Percentiles rank a stretch among this genome's conserved stretches.
Conservation (phyloP, 805 yeast species). For the Lipomyces orientalis region DNA sequence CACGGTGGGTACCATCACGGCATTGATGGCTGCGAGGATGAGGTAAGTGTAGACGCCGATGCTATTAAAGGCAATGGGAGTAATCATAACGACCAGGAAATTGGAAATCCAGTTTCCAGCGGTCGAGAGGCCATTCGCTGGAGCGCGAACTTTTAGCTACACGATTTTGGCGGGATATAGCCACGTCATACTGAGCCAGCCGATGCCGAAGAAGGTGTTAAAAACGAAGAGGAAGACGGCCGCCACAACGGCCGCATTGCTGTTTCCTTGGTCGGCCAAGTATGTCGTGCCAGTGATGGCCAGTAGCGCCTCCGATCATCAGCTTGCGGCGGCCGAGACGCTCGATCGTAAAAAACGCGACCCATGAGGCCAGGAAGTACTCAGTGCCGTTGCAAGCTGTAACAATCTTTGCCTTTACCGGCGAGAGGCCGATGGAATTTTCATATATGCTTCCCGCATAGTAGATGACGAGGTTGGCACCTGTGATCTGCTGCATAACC, state of each 20-base stretch:
- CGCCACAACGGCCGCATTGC: constrained; percentile 40
- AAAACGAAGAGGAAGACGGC: constrained; percentile 38
- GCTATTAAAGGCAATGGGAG: constrained; percentile 58
- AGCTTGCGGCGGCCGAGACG: constrained; percentile 56
- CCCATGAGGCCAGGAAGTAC: constrained; percentile 50
- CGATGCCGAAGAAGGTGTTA: constrained; percentile 41
- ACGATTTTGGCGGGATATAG: constrained; percentile 49
- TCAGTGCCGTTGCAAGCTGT: constrained; percentile 55
- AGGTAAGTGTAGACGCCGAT: constrained; percentile 62
- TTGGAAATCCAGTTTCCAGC: constrained; percentile 65
- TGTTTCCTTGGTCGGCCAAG: constrained; percentile 47
- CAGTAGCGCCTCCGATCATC: constrained; percentile 35
- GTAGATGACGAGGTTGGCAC: constrained; percentile 63
- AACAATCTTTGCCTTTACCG: constrained; percentile 50
- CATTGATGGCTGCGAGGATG: constrained; percentile 62
- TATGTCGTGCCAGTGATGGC: constrained; percentile 47
- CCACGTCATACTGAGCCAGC: constrained; percentile 38
- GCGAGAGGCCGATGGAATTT: constrained; percentile 53
- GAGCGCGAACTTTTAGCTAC: constrained; percentile 59
- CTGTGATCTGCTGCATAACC: constrained; percentile 57
- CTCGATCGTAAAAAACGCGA: constrained; percentile 62
- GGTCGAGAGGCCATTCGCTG: constrained; percentile 59
- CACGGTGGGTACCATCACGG: constrained; percentile 52
- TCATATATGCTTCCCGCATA: constrained; percentile 64
- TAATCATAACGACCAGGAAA: constrained; percentile 61